A percentile compares a stretch with the other conserved stretches of the same genome.
phyloP scores from a whole-genome alignment of 2,329 filamentous ascomycete species.

The Nemania sp. region DNA sequence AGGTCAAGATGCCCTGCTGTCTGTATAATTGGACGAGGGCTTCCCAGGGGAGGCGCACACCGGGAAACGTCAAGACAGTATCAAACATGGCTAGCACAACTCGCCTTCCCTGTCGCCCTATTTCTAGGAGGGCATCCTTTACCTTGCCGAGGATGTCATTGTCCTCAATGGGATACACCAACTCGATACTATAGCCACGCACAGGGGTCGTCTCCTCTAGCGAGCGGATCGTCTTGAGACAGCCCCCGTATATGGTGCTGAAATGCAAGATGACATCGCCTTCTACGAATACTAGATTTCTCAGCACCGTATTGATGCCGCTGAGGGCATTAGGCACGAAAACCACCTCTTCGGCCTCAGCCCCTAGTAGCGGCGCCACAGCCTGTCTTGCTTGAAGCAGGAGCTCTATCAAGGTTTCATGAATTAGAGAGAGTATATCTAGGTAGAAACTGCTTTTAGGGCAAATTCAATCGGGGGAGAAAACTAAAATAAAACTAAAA shows the following conservation, averaged over 20 bases:
- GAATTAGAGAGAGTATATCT: too few relatives aligned
- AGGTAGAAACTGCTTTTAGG: too few relatives aligned
- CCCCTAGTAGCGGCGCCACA: constrained; percentile 71
- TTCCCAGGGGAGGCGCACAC: constrained; percentile 77
- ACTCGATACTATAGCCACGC: constrained; percentile 60
- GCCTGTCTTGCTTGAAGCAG: constrained; percentile 69
- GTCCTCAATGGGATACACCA: constrained; percentile 71
- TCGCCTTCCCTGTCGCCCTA: constrained; percentile 62
- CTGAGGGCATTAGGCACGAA: constrained; percentile 79
- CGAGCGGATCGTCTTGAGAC: constrained; percentile 71
- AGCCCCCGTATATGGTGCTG: constrained; percentile 74
- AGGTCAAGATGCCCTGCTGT: constrained; percentile 69
- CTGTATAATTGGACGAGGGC: constrained; percentile 67
- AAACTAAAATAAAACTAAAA: background rate
- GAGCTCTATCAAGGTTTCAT: constrained; percentile 46
- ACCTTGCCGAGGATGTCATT: constrained; percentile 67
- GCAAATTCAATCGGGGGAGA: background rate
- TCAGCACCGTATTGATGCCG: constrained; percentile 73
- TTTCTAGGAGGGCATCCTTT: constrained; percentile 61
- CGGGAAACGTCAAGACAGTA: constrained; percentile 75
- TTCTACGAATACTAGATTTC: constrained; percentile 69
- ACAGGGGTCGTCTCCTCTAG: constrained; percentile 68
- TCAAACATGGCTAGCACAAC: constrained; percentile 77
- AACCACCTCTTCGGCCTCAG: constrained; percentile 69
- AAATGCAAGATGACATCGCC: constrained; percentile 77